Evolutionary conservation across 345 rosid genomes (phyloP), one percentile per base, ranked within the genome.

Genomic region (Citrus medica): DNA sequence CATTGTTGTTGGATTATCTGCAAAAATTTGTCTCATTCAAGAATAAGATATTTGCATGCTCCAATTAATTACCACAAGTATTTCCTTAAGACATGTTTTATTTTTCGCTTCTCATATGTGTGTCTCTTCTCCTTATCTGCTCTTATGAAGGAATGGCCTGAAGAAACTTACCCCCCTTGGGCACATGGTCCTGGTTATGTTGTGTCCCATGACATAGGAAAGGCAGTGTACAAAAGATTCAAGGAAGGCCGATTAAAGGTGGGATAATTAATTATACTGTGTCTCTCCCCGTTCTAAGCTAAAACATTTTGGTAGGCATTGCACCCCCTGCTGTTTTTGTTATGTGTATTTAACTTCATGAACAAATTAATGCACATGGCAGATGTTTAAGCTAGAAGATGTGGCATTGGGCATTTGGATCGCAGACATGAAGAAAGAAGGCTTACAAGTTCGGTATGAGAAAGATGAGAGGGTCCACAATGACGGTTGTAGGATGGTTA

Each of bases 361-460:
- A 51, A 38, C 16, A 74, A 53, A 59, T 6, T 7, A 59, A 14
- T 25, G 28, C 22, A 32, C 71, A 13, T 70, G 56, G 63, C 90
- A 96, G 99, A 96, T 96, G 95, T 96, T 94, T 79, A 94, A 96
- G 91, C 92, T 96, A 67, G 98, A 94, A 90, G 99, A 96, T 73
- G 98, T 92, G 71, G 97, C 97, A 4, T 94, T 96, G 99, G 98
- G 99, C 59, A 92, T 96, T 76, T 96, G 99, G 98, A 94, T 96
- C 2, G 84, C 87, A 0, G 89, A 90, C 7, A 84, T 94, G 88
- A 82, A 80, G 79, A 96, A 89, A 80, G 88, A 53, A 53, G 58
- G 22, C 46, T 80, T 90, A 25, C 76, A 85, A 71, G 91, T 95
- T 22, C 86, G 77, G 51, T 96, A 90, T 14, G 92, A 90, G 80